Conservation (phyloP, 768 basidiomycete genomes). For the Rhizopogon salebrosus region DNA sequence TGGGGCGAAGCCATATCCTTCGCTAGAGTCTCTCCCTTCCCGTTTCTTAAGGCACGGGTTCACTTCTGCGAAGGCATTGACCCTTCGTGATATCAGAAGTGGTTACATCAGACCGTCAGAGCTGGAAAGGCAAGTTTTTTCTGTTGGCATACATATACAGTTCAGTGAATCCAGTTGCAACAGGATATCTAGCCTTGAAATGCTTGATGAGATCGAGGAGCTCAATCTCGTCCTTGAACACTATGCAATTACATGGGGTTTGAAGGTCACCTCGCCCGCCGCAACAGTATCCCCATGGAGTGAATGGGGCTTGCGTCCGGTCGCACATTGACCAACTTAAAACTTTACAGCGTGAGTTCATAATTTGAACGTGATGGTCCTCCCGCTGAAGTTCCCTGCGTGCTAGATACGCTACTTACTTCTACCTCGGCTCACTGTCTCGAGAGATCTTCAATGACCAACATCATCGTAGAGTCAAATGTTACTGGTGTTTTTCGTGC, state of each 20-base stretch:
- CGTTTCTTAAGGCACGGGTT: slow-evolving; percentile 63
- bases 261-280: slow-evolving; percentile 3
- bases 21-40: slow-evolving; percentile 44
- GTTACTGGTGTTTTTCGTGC: no score
- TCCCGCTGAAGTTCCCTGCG: no score
- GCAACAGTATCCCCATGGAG: neutral
- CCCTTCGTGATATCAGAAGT: slow-evolving; percentile 64
- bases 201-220: slow-evolving; percentile 94
- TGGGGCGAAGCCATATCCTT: slow-evolving; percentile 61
- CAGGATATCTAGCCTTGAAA: slow-evolving; percentile 77
- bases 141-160: neutral
- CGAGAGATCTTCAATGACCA: no score
- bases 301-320: neutral
- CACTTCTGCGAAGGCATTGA: slow-evolving; percentile 47
- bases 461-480: no score
- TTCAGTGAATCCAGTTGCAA: neutral
- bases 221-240: slow-evolving; percentile 85
- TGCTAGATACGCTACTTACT: no score
- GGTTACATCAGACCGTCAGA: slow-evolving; percentile 44
- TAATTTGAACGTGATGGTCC: no score
- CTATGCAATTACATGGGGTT: slow-evolving; percentile 80
- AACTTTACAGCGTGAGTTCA: neutral
- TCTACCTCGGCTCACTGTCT: no score
- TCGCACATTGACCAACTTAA: neutral
- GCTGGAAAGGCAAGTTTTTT: slow-evolving; percentile 46